These are phyloP conservation scores for Ceratocystis alfenasii DNA, from an alignment of 2,329 filamentous ascomycete species.

Conservation along the genomic window DNA sequence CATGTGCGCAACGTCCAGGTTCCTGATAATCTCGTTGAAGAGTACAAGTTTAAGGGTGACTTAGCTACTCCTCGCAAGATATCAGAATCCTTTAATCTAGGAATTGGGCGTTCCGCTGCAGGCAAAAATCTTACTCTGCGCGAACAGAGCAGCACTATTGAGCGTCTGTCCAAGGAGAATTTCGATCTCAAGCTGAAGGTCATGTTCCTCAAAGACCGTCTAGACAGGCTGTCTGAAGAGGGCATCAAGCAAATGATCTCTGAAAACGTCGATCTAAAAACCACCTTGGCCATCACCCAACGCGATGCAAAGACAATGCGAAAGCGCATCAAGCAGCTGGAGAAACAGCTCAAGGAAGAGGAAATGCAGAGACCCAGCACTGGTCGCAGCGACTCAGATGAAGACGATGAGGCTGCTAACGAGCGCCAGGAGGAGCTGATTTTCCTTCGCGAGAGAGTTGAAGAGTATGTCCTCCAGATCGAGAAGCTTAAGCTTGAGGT, in stretches of 20 bases:
- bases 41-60: conserved; percentile 67
- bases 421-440: conserved; percentile 76
- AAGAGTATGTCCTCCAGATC: conserved; percentile 72
- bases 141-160: conserved; percentile 95
- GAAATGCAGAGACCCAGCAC: conserved; percentile 48
- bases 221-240: conserved; percentile 89
- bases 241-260: conserved; percentile 96
- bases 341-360: conserved; percentile 62
- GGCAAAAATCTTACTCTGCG: conserved; percentile 75
- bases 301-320: conserved; percentile 80
- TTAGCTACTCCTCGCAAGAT: conserved; percentile 47
- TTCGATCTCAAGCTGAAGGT: conserved; percentile 96
- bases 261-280: conserved; percentile 92
- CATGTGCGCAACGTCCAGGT: conserved; percentile 85
- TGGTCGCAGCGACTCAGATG: conserved; percentile 45
- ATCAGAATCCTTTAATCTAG: conserved; percentile 39
- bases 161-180: conserved; percentile 92
- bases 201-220: conserved; percentile 85
- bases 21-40: conserved; percentile 73
- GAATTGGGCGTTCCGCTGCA: conserved; percentile 35
- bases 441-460: conserved; percentile 72
- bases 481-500: conserved; percentile 70
- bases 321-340: conserved; percentile 71
- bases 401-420: conserved; percentile 49
- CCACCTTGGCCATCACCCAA: conserved; percentile 74